Evolutionary conservation across 176 grass and related monocot species (phyloP).

Genomic region (Oryza glaberrima): DNA sequence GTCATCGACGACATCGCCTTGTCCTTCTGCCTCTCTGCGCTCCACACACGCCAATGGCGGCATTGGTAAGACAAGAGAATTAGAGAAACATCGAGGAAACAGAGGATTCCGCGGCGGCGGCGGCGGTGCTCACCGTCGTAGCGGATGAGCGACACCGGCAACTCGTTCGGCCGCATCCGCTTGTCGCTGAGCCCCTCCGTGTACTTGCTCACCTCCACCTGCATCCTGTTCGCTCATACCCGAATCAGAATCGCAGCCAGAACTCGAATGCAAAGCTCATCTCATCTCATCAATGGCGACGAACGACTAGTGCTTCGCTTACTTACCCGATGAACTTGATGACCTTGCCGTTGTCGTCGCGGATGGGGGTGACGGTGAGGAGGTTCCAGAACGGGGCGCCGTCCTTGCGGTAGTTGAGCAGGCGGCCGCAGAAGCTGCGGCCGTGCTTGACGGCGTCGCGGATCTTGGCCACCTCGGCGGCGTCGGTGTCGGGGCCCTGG

Average conservation of each 20-base stretch:
- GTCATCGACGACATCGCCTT: slow-evolving; percentile 86
- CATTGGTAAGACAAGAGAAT: neutral
- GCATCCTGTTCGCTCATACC: slow-evolving; percentile 59
- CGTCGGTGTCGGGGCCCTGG: slow-evolving; percentile 85
- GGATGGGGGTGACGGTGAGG: slow-evolving; percentile 90
- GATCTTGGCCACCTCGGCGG: slow-evolving; percentile 71
- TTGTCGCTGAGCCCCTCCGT: slow-evolving; percentile 95
- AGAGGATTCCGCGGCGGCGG: neutral
- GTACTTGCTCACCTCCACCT: slow-evolving; percentile 99
- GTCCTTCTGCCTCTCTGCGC: slow-evolving; percentile 83
- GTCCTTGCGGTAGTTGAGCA: slow-evolving; percentile 96
- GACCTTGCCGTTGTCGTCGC: slow-evolving; percentile 73
- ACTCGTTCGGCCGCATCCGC: slow-evolving; percentile 81
- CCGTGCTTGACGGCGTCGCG: slow-evolving; percentile 70
- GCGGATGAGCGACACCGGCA: slow-evolving; percentile 94
- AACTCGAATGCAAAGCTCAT: neutral
- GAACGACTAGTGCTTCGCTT: too few species aligned
- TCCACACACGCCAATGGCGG: neutral
- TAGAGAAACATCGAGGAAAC: neutral
- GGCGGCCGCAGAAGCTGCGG: slow-evolving; percentile 79
- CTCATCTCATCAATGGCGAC: neutral
- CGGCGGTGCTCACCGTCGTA: slow-evolving; percentile 71
- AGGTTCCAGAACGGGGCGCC: slow-evolving; percentile 92
- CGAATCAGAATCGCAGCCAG: slow-evolving; percentile 7
- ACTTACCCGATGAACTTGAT: slow-evolving; percentile 95